These are phyloP conservation scores for Neonectria faginata DNA, from an alignment of 2,329 filamentous ascomycete genomes.

Conservation along the genomic window DNA sequence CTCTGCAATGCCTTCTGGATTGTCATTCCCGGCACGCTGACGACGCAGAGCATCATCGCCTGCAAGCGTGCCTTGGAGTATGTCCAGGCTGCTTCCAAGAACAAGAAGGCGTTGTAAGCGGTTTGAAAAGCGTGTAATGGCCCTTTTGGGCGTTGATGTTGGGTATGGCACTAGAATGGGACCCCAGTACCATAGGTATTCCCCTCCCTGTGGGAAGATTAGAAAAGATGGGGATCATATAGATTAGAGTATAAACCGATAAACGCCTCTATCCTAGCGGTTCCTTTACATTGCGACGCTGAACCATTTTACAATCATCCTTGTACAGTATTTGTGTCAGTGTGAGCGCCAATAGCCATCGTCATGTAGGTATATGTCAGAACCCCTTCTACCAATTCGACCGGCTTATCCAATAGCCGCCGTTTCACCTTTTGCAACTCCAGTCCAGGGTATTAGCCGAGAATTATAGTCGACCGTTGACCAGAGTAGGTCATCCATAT, in stretches of 20 bases:
- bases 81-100: constrained; percentile 41
- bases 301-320: not conserved
- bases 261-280: not conserved
- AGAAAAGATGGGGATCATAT: not conserved
- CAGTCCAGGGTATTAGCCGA: not conserved
- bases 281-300: not conserved
- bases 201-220: not conserved
- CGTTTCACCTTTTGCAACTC: not conserved
- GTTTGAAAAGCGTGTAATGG: not conserved
- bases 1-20: constrained; percentile 67
- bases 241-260: not conserved
- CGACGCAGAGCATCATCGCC: constrained; percentile 46
- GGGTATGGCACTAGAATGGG: not conserved
- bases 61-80: constrained; percentile 45
- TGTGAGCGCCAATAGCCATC: not conserved
- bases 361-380: not conserved
- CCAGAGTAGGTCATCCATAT: not conserved
- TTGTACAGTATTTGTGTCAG: not conserved
- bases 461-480: not conserved
- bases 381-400: not conserved
- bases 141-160: not conserved
- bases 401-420: not conserved
- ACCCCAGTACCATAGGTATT: not conserved
- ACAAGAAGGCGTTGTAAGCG: constrained; percentile 42
- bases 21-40: constrained; percentile 56